Percentiles rank a stretch among this genome's conserved stretches.
phyloP scores from a whole-genome alignment of 768 basidiomycete genomes.

The Hirschioporus abietinus region DNA sequence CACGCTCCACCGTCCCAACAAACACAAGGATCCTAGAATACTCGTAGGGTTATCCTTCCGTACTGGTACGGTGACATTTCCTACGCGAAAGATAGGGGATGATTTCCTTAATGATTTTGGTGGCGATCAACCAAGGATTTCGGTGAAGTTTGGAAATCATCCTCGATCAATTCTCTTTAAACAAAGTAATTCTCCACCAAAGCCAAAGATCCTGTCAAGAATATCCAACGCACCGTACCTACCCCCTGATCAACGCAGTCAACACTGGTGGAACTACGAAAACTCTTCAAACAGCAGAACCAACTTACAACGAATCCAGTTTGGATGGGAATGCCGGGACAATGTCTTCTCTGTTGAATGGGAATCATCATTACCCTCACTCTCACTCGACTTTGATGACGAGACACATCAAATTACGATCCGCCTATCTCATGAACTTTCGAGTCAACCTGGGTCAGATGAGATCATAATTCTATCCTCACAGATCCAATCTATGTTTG shows the following conservation, averaged over 20 bases:
- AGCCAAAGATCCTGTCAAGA: conserved; percentile 30
- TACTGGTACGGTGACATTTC: conserved; percentile 43
- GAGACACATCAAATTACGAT: conserved; percentile 47
- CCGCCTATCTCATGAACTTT: conserved; percentile 17
- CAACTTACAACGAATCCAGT: conserved; percentile 39
- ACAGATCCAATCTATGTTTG: conserved; percentile 33
- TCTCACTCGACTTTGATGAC: conserved; percentile 30
- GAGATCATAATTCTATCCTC: conserved; percentile 40
- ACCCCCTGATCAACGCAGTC: conserved; percentile 33
- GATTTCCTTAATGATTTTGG: conserved; percentile 41
- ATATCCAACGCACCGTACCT: conserved; percentile 31
- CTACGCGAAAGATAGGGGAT: conserved; percentile 31
- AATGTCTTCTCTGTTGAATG: conserved; percentile 53
- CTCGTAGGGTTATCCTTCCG: conserved; percentile 28
- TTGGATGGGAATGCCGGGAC: conserved; percentile 62
- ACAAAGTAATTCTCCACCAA: conserved; percentile 12
- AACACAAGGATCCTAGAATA: conserved; percentile 14
- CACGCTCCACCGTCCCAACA: conserved; percentile 37
- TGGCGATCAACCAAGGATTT: conserved; percentile 12
- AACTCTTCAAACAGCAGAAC: conserved; percentile 27
- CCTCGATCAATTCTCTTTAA: conserved; percentile 27
- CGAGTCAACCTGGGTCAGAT: conserved; percentile 19
- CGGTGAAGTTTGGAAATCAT: neutral
- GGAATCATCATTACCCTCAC: conserved; percentile 30
- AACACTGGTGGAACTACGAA: conserved; percentile 25